These are phyloP conservation scores for Bidens hawaiensis DNA, from an alignment of 140 eudicot genomes.

Conservation along the genomic window DNA sequence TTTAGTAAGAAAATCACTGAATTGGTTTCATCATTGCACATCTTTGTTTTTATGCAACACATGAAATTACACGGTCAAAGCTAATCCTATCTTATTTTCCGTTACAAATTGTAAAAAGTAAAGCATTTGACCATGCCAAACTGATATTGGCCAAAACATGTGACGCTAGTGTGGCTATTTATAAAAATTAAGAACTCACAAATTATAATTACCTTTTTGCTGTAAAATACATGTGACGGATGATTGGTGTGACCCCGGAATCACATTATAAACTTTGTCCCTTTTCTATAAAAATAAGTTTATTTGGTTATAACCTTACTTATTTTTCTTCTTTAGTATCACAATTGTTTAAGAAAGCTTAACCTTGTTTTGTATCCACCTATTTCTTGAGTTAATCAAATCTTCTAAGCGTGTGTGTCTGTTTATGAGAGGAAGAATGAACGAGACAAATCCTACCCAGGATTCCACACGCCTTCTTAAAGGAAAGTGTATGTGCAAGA, in stretches of 20 bases:
- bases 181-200: neutral
- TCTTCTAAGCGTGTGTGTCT: neutral
- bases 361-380: neutral
- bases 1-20: neutral
- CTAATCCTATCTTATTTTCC: neutral
- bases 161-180: constrained; percentile 4
- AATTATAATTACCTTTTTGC: neutral
- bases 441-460: neutral
- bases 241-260: constrained; percentile 14
- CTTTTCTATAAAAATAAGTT: too few species aligned
- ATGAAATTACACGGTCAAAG: constrained; percentile 22
- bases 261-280: too few species aligned
- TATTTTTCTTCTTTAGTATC: neutral
- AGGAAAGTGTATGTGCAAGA: neutral
- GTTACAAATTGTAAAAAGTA: constrained; percentile 13
- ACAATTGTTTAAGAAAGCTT: neutral
- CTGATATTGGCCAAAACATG: neutral
- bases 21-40: neutral
- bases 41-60: neutral
- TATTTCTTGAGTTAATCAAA: neutral
- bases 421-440: constrained; percentile 7
- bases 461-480: constrained; percentile 2
- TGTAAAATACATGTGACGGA: constrained; percentile 18
- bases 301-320: too few species aligned
- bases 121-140: neutral